Conservation (phyloP, 345 rosid species). For the Rubroshorea leprosula region DNA sequence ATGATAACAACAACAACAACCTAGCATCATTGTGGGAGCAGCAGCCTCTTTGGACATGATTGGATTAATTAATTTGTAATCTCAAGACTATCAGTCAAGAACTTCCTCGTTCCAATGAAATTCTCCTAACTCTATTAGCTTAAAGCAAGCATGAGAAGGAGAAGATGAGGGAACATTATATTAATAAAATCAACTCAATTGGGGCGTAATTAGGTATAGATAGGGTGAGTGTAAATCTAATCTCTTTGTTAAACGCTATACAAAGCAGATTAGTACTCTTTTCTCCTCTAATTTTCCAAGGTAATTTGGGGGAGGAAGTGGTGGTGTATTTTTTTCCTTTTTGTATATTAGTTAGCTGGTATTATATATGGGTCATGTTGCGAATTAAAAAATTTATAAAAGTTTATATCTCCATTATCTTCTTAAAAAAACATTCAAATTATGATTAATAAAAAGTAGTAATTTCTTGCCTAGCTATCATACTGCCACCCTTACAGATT, state of each 20-base stretch:
- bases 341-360: too few species aligned
- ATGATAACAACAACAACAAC: conserved; percentile 26
- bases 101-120: conserved; percentile 15
- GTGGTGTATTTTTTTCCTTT: too few species aligned
- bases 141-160: conserved; percentile 30
- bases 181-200: conserved; percentile 19
- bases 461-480: too few species aligned
- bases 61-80: neutral
- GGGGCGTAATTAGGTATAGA: neutral
- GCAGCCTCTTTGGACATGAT: conserved; percentile 58
- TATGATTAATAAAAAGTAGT: too few species aligned
- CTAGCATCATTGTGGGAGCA: conserved; percentile 41
- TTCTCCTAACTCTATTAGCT: conserved; percentile 32
- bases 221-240: conserved; percentile 5
- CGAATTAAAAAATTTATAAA: too few species aligned
- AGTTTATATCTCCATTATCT: too few species aligned
- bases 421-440: too few species aligned
- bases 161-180: conserved; percentile 16
- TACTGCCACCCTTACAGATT: too few species aligned
- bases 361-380: too few species aligned
- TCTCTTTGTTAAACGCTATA: conserved; percentile 26
- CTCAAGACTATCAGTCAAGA: neutral
- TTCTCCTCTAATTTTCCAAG: too few species aligned
- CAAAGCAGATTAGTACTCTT: neutral
- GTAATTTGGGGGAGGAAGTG: neutral